Evolutionary conservation across 129 eudicot genomes (phyloP).

Genomic region (Sambucus nigra): DNA sequence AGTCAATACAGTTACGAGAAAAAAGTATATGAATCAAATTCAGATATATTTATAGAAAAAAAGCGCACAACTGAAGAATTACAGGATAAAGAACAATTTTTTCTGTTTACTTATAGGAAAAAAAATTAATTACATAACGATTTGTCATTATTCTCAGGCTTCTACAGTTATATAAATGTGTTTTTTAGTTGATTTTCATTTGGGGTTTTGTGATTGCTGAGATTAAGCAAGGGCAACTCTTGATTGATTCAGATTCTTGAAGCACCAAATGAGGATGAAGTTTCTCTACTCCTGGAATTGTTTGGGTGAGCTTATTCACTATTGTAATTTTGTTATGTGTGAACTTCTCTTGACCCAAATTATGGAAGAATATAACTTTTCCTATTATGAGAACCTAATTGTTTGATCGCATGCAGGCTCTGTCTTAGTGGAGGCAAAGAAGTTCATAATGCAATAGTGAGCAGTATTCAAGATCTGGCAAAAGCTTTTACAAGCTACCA

Average conservation of each 20-base stretch:
- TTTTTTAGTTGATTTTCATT: too few species aligned
- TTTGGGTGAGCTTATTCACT: slow-evolving; percentile 44
- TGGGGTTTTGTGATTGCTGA: not conserved
- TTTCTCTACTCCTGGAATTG: slow-evolving; percentile 73
- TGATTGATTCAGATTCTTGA: slow-evolving; percentile 63
- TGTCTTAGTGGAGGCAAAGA: slow-evolving; percentile 95
- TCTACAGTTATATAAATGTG: not conserved
- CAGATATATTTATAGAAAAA: too few species aligned
- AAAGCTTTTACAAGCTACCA: slow-evolving; percentile 69
- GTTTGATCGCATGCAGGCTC: slow-evolving; percentile 37
- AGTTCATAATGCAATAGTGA: slow-evolving; percentile 90
- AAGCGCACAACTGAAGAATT: too few species aligned
- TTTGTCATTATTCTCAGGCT: not conserved
- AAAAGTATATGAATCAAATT: too few species aligned
- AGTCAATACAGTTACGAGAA: too few species aligned
- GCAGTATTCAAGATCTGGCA: slow-evolving; percentile 97
- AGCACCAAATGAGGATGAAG: slow-evolving; percentile 91
- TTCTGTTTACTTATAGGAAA: too few species aligned
- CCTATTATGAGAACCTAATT: not conserved
- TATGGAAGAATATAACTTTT: slow-evolving; percentile 3
- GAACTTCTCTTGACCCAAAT: slow-evolving; percentile 1
- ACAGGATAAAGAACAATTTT: too few species aligned
- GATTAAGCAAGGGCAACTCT: slow-evolving; percentile 10
- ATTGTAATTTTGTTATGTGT: slow-evolving; percentile 6
- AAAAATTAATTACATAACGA: too few species aligned